Percentiles rank a stretch among this genome's conserved stretches.
Evolutionary conservation across 257 asterid genomes (phyloP).

Genomic region (Jacaranda copaia): DNA sequence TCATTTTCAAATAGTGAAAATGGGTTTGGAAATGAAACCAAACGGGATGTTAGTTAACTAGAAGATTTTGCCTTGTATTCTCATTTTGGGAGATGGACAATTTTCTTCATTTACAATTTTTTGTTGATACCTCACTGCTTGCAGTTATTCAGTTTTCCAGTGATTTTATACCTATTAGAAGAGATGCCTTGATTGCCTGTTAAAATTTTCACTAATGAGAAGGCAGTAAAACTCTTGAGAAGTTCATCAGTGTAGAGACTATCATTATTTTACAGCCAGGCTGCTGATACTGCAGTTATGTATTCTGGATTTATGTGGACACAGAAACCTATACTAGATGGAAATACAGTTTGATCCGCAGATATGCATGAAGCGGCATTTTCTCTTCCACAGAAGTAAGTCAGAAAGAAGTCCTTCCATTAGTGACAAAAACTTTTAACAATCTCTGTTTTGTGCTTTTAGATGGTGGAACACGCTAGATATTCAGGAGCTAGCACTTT

Average conservation of each 20-base stretch:
- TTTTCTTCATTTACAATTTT: not conserved
- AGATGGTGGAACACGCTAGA: not conserved
- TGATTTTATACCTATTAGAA: not conserved
- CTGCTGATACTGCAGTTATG: constrained; percentile 4
- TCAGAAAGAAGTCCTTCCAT: not conserved
- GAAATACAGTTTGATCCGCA: constrained; percentile 1
- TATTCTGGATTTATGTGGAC: not conserved
- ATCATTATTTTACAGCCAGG: not conserved
- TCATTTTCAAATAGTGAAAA: not conserved
- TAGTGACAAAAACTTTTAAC: not conserved
- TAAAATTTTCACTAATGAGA: not conserved
- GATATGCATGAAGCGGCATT: not conserved
- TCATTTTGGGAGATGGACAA: not conserved
- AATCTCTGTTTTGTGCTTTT: not conserved
- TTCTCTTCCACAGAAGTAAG: not conserved
- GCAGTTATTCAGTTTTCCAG: not conserved
- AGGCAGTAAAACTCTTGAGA: not conserved
- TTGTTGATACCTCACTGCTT: not conserved
- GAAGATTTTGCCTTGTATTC: not conserved
- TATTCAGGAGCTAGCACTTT: not conserved
- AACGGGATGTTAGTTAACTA: not conserved
- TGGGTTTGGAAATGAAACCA: not conserved
- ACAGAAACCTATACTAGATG: not conserved
- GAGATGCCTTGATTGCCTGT: not conserved
- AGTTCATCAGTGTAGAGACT: not conserved